phyloP scores from a whole-genome alignment of 208 protist genomes.

The Leishmania tropica region DNA sequence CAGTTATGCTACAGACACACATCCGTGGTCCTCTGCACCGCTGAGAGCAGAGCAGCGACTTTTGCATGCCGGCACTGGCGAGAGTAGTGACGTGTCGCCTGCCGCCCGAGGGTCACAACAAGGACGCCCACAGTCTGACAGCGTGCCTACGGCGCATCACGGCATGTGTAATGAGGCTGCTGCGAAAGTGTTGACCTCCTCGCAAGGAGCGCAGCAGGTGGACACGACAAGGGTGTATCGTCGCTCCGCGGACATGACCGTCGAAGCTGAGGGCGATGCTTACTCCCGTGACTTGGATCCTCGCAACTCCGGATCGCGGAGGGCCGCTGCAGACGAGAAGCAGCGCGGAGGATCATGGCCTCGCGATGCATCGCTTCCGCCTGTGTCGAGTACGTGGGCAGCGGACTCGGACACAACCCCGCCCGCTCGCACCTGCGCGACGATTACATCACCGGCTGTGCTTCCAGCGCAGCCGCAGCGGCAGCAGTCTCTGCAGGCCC shows the following conservation, averaged over 20 bases:
- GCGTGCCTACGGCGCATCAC: background rate
- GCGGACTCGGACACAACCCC: background rate
- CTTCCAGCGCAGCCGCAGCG: background rate
- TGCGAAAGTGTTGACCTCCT: background rate
- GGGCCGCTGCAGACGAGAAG: constrained; percentile 5
- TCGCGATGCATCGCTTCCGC: background rate
- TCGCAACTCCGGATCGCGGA: background rate
- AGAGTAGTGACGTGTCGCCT: background rate
- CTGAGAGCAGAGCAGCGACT: constrained; percentile 22
- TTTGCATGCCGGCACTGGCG: background rate
- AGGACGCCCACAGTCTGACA: background rate
- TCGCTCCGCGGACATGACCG: background rate
- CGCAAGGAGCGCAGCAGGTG: background rate
- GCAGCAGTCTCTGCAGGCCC: constrained; percentile 2
- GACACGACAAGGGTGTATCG: background rate
- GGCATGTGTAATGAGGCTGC: background rate
- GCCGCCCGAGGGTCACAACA: background rate
- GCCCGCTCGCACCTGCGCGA: background rate
- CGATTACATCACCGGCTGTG: background rate
- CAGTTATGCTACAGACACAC: constrained; percentile 16
- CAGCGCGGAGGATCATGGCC: constrained; percentile 3
- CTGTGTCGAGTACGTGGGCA: background rate
- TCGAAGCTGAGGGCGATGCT: background rate
- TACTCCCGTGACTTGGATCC: too few relatives aligned
- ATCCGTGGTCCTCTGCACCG: constrained; percentile 27